Conservation (phyloP, 169 alveolate genomes). For the Eimeria acervulina region DNA sequence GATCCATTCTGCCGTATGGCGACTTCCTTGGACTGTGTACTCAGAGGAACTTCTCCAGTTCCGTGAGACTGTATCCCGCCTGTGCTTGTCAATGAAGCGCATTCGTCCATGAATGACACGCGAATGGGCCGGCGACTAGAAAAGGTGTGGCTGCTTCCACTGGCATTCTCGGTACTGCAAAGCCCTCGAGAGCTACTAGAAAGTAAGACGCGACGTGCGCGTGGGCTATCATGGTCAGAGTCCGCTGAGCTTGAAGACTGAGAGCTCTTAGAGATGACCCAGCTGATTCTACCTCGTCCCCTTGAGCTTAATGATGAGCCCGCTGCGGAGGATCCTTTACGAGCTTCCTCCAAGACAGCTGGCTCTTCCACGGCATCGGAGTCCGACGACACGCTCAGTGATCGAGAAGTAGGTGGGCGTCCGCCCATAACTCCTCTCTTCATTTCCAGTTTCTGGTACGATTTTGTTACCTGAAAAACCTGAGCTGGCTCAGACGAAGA, state of each 20-base stretch:
- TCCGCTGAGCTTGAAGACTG: not conserved
- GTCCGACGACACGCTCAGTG: constrained; percentile 57
- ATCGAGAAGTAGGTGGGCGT: not conserved
- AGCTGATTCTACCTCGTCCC: constrained; percentile 5
- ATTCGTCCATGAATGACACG: constrained; percentile 43
- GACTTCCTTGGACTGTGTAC: not conserved
- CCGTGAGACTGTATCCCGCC: not conserved
- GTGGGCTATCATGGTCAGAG: not conserved
- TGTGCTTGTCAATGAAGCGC: not conserved
- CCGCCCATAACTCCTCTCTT: not conserved
- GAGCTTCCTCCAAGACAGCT: constrained; percentile 53
- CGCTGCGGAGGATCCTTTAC: constrained; percentile 24
- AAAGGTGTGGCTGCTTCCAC: not conserved
- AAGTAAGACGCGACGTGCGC: not conserved
- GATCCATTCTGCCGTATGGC: not conserved
- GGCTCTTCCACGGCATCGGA: constrained; percentile 61
- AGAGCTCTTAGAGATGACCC: not conserved
- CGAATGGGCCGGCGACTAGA: constrained; percentile 44
- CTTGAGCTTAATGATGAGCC: not conserved
- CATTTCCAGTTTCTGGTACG: not conserved
- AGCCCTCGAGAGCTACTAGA: constrained; percentile 13
- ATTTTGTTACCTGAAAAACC: not conserved
- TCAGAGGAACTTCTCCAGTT: not conserved
- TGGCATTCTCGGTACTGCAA: not conserved
- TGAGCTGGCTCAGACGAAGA: not conserved